phyloP scores from a whole-genome alignment of 208 protist species.

The Trypanosoma cruzi region DNA sequence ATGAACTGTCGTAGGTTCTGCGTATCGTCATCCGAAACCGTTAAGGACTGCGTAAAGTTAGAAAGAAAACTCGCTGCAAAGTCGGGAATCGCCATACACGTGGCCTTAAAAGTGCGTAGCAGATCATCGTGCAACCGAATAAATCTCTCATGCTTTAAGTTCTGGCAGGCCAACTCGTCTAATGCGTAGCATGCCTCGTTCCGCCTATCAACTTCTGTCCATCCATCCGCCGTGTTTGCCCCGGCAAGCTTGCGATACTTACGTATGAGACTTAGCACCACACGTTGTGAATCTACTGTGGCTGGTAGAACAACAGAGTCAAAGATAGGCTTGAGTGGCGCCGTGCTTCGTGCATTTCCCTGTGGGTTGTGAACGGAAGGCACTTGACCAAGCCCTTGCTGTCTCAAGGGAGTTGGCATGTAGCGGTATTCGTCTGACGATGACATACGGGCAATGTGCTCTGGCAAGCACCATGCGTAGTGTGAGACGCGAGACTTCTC shows the following conservation, averaged over 20 bases:
- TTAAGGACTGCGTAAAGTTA: conserved; percentile 24
- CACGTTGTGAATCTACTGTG: conserved; percentile 26
- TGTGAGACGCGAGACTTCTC: conserved; percentile 19
- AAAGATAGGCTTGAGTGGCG: conserved; percentile 23
- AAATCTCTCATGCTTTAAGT: conserved; percentile 30
- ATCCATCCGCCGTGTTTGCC: conserved; percentile 23
- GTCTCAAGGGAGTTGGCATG: conserved; percentile 18
- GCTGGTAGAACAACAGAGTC: conserved; percentile 32
- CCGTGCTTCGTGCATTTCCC: not conserved
- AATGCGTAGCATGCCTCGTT: conserved; percentile 20
- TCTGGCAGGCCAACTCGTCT: conserved; percentile 21
- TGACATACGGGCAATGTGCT: conserved; percentile 11
- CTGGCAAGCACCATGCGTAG: conserved; percentile 32
- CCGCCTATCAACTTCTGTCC: conserved; percentile 14
- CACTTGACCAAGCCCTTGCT: conserved; percentile 19
- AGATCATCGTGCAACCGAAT: conserved; percentile 33
- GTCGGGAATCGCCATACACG: conserved; percentile 25
- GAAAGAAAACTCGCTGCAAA: conserved; percentile 25
- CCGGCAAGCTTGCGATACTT: conserved; percentile 29
- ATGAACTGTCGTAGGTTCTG: conserved; percentile 17
- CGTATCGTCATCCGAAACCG: conserved; percentile 17
- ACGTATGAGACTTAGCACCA: conserved; percentile 24
- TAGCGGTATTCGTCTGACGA: conserved; percentile 30
- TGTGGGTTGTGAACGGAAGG: not conserved
- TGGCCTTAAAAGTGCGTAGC: conserved; percentile 26